Conservation (phyloP, 306 rosid genomes). For the Amphicarpaea edgeworthii region DNA sequence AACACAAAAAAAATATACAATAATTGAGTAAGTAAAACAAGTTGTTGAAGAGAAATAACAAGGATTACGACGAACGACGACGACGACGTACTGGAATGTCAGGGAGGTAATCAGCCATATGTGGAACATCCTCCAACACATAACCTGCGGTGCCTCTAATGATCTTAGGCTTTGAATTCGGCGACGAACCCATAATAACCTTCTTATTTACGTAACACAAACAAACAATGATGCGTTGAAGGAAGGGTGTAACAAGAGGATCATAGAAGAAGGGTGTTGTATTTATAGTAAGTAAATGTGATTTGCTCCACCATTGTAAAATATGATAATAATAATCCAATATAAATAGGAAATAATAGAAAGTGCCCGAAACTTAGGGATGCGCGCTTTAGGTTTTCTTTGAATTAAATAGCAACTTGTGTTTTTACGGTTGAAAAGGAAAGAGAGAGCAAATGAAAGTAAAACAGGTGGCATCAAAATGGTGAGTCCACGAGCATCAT, state of each 20-base stretch:
- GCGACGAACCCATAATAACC: constrained; percentile 52
- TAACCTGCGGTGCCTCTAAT: constrained; percentile 67
- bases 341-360: too few species aligned
- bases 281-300: neutral
- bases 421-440: neutral
- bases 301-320: neutral
- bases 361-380: neutral
- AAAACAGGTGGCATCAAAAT: neutral
- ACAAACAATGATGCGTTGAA: neutral
- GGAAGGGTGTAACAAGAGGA: constrained; percentile 13
- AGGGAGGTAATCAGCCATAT: constrained; percentile 73
- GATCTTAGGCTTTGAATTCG: constrained; percentile 54
- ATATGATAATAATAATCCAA: too few species aligned
- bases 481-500: neutral
- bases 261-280: neutral
- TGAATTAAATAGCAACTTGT: neutral
- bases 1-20: neutral
- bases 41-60: constrained; percentile 43
- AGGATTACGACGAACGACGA: constrained; percentile 43
- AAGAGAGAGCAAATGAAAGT: neutral
- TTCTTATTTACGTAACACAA: neutral
- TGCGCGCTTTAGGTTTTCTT: neutral
- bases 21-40: constrained; percentile 33
- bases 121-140: constrained; percentile 88
- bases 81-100: constrained; percentile 75